Evolutionary conservation across 2,329 filamentous ascomycete genomes (phyloP).

Genomic region (Penicillium sp.): DNA sequence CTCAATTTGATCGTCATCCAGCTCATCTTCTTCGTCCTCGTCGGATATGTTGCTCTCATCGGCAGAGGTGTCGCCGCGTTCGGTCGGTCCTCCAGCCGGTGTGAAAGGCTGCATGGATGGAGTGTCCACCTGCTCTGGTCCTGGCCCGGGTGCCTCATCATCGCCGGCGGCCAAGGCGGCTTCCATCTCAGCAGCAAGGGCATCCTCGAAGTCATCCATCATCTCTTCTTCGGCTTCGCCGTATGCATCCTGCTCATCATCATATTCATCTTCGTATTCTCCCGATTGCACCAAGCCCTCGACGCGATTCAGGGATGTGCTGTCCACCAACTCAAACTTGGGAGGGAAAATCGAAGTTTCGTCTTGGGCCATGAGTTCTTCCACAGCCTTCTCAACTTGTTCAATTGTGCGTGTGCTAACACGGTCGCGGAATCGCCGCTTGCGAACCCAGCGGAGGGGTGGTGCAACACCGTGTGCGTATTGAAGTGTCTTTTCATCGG

Average conservation of each 20-base stretch:
- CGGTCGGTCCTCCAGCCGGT: conserved; percentile 22
- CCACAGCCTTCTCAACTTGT: conserved; percentile 76
- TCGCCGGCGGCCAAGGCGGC: conserved; percentile 42
- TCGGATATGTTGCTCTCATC: conserved; percentile 43
- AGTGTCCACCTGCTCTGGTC: conserved; percentile 31
- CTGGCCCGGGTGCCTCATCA: conserved; percentile 26
- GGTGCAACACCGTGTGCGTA: conserved; percentile 86
- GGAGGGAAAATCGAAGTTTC: conserved; percentile 56
- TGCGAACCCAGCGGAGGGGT: conserved; percentile 80
- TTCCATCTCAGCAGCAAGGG: conserved; percentile 46
- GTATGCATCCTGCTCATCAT: conserved; percentile 51
- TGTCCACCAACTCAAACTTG: conserved; percentile 64
- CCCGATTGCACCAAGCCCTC: conserved; percentile 45
- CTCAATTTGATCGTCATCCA: conserved; percentile 46
- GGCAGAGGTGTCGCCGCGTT: conserved; percentile 36
- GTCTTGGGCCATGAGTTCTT: conserved; percentile 70
- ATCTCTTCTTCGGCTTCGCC: conserved; percentile 48
- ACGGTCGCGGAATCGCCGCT: conserved; percentile 78
- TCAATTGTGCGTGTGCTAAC: conserved; percentile 80
- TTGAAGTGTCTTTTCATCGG: conserved; percentile 59
- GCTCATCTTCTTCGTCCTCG: conserved; percentile 36
- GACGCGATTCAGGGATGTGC: conserved; percentile 46
- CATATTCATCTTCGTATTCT: conserved; percentile 49
- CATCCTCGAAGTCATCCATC: conserved; percentile 41
- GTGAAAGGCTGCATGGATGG: conserved; percentile 34